Base-by-base conservation (phyloP, 2,329 filamentous ascomycete genomes). In the Metarhizium album region DNA sequence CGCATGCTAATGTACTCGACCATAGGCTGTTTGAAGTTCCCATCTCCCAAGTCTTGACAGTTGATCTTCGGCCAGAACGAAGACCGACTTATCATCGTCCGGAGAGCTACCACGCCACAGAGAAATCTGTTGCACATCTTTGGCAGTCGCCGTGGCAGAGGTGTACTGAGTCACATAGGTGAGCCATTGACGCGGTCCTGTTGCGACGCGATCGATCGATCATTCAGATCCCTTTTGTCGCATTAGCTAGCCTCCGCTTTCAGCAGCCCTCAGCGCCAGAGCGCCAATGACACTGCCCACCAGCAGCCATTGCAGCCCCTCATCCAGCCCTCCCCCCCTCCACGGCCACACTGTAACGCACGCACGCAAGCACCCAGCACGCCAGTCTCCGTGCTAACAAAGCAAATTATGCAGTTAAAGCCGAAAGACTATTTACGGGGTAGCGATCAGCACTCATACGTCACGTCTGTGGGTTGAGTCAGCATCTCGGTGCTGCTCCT, bases 151-250 rank as follows among this genome's bases (percentile, higher is more conserved):
- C 27, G 18, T 5, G 5, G 16, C 37, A 9, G 16, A 40, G 37
- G 5, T 3, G 37, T 22, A 40, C 20, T 22, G n/a, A 4, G 18
- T 20, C 16, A 6, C 6, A 16, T 40, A 40, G 37, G 37, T 40
- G 37, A 40, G 37, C 37, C 37, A 40, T 40, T 40, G 37, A 40
- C n/a, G 33, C 37, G 23, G n/a, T 9, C 40, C 45, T 40, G 18
- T 7, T 45, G 45, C 33, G 49, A 24, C 23, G 27, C 16, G 46
- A 51, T 48, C 49, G 49, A 51, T 47, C 49, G 49, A 40, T 51
- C 40, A 40, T 20, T 14, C 7, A 14, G 35, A 18, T 38, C 35
- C 5, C 13, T 35, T 35, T 35, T 35, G 33, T 13, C 14, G 33
- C 33, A 35, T 29, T 27, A 29, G 7, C 7, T 29, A 22, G 37